Conservation (phyloP, 345 rosid genomes). For the Citropsis articulata region DNA sequence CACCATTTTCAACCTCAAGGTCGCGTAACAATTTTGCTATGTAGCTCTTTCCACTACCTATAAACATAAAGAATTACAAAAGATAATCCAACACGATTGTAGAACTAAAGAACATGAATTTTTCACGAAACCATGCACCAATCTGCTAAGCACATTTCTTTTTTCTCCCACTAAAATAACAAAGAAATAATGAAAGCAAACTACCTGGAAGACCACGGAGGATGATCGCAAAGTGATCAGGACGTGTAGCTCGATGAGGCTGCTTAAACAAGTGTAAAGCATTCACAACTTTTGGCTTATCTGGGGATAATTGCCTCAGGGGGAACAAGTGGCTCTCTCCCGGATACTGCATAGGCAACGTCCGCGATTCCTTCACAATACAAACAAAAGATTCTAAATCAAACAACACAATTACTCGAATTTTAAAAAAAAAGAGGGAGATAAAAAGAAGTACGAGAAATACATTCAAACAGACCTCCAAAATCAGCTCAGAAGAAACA, state of each 20-base stretch:
- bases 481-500: conserved; percentile 21
- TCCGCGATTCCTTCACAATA: conserved; percentile 30
- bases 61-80: background rate
- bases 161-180: background rate
- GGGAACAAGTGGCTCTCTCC: conserved; percentile 29
- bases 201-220: conserved; percentile 94
- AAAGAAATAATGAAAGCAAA: background rate
- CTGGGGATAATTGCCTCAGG: conserved; percentile 35
- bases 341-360: conserved; percentile 28
- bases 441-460: background rate
- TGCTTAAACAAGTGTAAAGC: conserved; percentile 66
- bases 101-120: background rate
- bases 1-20: conserved; percentile 84
- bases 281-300: conserved; percentile 58
- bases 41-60: conserved; percentile 98
- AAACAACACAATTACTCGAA: background rate
- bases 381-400: background rate
- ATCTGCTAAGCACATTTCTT: background rate
- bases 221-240: conserved; percentile 79
- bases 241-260: conserved; percentile 69
- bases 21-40: conserved; percentile 88
- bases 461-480: conserved; percentile 30
- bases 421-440: background rate
- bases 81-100: background rate
- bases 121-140: background rate